Conservation (phyloP, 768 basidiomycete species). For the Lentinula lateritia region DNA sequence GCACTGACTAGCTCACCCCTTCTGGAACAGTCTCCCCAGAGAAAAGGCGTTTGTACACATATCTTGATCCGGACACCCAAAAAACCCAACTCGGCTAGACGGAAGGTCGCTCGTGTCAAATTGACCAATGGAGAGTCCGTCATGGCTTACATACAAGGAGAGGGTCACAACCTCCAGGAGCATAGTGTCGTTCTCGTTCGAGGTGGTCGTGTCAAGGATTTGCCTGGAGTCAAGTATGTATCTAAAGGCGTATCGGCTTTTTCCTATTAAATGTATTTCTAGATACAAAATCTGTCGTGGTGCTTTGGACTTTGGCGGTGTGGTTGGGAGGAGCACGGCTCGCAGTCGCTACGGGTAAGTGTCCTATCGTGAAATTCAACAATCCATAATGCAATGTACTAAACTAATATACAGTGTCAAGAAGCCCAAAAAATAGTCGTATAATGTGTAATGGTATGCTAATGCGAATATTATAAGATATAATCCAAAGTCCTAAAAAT, state of each 20-base stretch:
- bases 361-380: neutral
- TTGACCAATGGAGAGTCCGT: constrained; percentile 83
- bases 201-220: constrained; percentile 94
- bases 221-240: constrained; percentile 90
- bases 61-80: constrained; percentile 83
- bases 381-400: constrained; percentile 2
- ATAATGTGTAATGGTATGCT: neutral
- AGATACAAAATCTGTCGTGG: constrained; percentile 97
- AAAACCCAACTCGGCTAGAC: constrained; percentile 98
- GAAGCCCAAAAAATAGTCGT: constrained; percentile 69
- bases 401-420: constrained; percentile 45
- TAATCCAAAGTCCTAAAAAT: neutral
- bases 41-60: constrained; percentile 86
- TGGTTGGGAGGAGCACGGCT: constrained; percentile 73
- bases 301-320: constrained; percentile 85
- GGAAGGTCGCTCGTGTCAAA: constrained; percentile 94
- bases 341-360: constrained; percentile 91
- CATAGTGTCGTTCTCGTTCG: constrained; percentile 94
- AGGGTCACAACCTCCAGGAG: constrained; percentile 97
- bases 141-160: constrained; percentile 94
- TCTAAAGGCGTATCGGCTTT: neutral
- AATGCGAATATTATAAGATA: neutral
- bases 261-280: constrained; percentile 1
- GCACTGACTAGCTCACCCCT: constrained; percentile 72
- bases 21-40: constrained; percentile 74